These are phyloP conservation scores for Cercospora zeae-maydis DNA, from an alignment of 2,329 filamentous ascomycete species.

Conservation along the genomic window DNA sequence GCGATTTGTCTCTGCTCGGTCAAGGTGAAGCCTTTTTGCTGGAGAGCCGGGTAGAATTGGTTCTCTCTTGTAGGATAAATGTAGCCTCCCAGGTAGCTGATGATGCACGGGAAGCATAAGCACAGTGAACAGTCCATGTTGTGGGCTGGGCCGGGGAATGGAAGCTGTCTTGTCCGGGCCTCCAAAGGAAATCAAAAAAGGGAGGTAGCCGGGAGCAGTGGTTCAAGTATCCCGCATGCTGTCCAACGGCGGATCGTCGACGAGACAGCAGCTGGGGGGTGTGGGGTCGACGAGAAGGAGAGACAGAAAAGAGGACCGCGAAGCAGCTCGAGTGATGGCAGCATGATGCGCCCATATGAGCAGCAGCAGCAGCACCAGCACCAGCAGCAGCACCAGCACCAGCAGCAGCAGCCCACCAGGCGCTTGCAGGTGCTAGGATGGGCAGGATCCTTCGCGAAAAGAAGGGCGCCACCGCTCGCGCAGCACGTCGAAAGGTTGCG, in stretches of 20 bases:
- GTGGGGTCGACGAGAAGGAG: not conserved
- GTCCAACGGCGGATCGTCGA: not conserved
- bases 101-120: conserved; percentile 28
- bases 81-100: conserved; percentile 25
- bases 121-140: conserved; percentile 20
- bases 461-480: not conserved
- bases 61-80: conserved; percentile 18
- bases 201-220: no score
- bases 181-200: not conserved
- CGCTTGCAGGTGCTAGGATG: conserved; percentile 15
- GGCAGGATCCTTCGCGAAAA: not conserved
- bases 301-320: not conserved
- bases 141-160: not conserved
- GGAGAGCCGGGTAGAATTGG: conserved; percentile 23
- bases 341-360: conserved; percentile 9
- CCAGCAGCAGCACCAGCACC: not conserved
- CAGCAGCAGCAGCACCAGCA: no score
- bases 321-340: conserved; percentile 16
- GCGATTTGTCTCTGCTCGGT: conserved; percentile 23
- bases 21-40: conserved; percentile 22
- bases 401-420: not conserved
- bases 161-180: not conserved
- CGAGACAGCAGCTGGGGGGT: not conserved
- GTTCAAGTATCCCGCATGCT: not conserved
- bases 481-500: not conserved